Conservation (phyloP, 345 rosid species). For the Aurinia saxatilis region DNA sequence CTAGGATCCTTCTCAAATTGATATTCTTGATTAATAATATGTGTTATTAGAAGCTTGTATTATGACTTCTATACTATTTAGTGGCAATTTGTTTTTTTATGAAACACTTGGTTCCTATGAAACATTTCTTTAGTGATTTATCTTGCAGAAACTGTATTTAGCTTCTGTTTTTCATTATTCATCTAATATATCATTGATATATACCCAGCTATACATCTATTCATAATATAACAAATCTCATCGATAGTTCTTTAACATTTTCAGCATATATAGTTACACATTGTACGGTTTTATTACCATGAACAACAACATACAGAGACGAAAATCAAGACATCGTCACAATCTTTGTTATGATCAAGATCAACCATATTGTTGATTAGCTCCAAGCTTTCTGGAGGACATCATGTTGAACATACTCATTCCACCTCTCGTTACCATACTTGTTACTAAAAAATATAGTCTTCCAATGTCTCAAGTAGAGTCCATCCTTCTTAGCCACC, state of each 20-base stretch:
- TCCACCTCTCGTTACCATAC: constrained; percentile 31
- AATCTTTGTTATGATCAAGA: neutral
- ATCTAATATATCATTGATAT: neutral
- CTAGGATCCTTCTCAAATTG: no score
- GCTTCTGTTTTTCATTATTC: no score
- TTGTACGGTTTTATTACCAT: constrained; percentile 17
- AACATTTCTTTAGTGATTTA: no score
- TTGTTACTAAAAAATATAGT: constrained; percentile 23
- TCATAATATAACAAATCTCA: neutral
- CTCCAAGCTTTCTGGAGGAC: constrained; percentile 22
- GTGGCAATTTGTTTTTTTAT: no score
- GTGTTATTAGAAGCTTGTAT: no score
- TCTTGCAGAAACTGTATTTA: no score
- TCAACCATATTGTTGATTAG: neutral
- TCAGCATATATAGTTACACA: constrained; percentile 6
- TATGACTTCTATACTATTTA: no score
- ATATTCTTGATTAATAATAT: no score
- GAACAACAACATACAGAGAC: constrained; percentile 18
- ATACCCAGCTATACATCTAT: neutral
- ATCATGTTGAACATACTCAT: constrained; percentile 17
- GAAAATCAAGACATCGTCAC: neutral
- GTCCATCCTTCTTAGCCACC: constrained; percentile 27
- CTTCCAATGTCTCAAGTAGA: constrained; percentile 29
- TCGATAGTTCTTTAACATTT: neutral
- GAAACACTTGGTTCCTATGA: no score